These are phyloP conservation scores for Fusarium sp. DNA, from an alignment of 2,329 filamentous ascomycete species.

Conservation along the genomic window DNA sequence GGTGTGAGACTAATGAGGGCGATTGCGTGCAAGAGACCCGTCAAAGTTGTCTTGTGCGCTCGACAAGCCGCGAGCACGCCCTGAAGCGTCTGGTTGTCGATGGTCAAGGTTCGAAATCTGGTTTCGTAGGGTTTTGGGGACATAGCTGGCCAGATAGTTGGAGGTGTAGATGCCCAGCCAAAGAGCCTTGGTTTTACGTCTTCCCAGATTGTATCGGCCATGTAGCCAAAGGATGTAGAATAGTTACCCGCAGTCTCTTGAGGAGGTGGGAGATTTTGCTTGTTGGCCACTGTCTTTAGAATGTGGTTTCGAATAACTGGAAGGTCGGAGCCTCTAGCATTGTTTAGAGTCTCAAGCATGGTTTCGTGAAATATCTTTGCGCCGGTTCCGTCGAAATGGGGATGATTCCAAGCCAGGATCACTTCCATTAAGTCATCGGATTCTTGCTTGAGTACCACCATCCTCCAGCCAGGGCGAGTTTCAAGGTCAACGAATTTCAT, in stretches of 20 bases:
- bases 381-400: background rate
- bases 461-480: constrained; percentile 4
- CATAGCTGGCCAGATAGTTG: constrained; percentile 12
- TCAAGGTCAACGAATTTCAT: constrained; percentile 20
- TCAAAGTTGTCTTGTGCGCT: constrained; percentile 41
- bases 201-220: constrained; percentile 19
- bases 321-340: background rate
- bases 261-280: background rate
- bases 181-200: constrained; percentile 12
- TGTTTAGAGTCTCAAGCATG: background rate
- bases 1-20: constrained; percentile 30
- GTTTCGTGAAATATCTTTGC: background rate
- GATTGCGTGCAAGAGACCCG: constrained; percentile 41
- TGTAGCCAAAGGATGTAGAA: constrained; percentile 3
- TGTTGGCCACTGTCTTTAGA: background rate
- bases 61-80: background rate
- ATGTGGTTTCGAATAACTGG: background rate
- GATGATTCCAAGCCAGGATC: constrained; percentile 27
- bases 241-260: background rate
- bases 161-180: background rate
- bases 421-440: constrained; percentile 10
- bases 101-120: background rate
- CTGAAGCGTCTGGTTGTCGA: background rate
- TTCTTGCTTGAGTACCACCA: constrained; percentile 11
- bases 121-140: background rate